These are phyloP conservation scores for Bauhinia variegata DNA, from an alignment of 306 rosid species.

Conservation along the genomic window DNA sequence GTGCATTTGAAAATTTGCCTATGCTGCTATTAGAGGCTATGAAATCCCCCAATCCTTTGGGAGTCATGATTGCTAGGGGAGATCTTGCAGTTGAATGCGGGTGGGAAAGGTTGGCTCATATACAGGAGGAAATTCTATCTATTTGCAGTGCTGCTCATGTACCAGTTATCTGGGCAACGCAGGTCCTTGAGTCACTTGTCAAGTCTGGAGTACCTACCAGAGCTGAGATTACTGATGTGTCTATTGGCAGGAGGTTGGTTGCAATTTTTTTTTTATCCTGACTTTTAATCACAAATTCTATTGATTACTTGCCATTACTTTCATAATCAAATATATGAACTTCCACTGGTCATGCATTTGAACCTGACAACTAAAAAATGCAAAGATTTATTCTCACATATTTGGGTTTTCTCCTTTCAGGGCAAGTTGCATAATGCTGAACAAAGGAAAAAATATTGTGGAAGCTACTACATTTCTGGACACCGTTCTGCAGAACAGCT, in stretches of 20 bases:
- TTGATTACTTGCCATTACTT: not conserved
- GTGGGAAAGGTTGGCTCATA: slow-evolving; percentile 10
- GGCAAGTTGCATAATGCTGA: slow-evolving; percentile 16
- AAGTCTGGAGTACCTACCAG: slow-evolving; percentile 11
- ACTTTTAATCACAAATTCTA: not conserved
- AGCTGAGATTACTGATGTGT: slow-evolving; percentile 21
- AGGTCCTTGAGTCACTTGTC: slow-evolving; percentile 19
- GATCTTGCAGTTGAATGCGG: slow-evolving; percentile 23
- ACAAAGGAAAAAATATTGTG: slow-evolving; percentile 8
- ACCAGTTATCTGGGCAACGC: slow-evolving; percentile 22
- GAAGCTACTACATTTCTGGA: slow-evolving; percentile 12
- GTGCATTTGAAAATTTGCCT: slow-evolving; percentile 19
- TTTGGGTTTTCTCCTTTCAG: not conserved
- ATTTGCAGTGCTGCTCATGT: slow-evolving; percentile 6
- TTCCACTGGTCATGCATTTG: not conserved
- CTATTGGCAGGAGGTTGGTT: not conserved
- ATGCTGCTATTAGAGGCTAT: slow-evolving; percentile 7
- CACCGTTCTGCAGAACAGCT: not conserved
- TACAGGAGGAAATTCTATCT: slow-evolving; percentile 20
- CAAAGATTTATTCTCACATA: not conserved
- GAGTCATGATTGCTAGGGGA: slow-evolving; percentile 21
- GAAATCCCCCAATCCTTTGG: slow-evolving; percentile 7
- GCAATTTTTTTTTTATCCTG: not conserved
- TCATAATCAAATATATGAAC: not conserved
- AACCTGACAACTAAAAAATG: not conserved